phyloP scores from a whole-genome alignment of 2,329 filamentous ascomycete genomes.

The Beauveria pseudobassiana region DNA sequence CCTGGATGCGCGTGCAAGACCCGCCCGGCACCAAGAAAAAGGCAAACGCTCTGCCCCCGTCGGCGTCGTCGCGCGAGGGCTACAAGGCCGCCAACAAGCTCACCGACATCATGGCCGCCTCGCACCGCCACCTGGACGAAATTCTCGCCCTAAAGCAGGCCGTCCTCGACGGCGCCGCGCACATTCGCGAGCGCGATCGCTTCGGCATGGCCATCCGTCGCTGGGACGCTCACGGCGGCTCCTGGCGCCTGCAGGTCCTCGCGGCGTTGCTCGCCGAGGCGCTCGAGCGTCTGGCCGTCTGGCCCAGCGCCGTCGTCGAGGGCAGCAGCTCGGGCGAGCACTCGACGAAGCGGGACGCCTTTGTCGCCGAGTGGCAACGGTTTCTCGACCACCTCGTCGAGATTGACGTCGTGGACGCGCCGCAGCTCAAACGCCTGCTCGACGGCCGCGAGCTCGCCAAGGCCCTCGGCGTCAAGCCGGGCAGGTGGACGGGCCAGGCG shows the following conservation, averaged over 20 bases:
- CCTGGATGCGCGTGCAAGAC: constrained; percentile 54
- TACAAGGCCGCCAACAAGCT: constrained; percentile 74
- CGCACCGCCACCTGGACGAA: constrained; percentile 52
- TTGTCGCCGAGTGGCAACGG: constrained; percentile 43
- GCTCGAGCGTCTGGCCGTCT: constrained; percentile 30
- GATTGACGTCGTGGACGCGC: constrained; percentile 50
- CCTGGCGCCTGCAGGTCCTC: constrained; percentile 66
- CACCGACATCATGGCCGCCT: constrained; percentile 57
- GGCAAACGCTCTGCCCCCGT: constrained; percentile 40
- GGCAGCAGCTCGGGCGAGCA: not conserved
- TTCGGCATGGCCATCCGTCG: constrained; percentile 67
- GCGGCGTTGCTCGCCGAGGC: constrained; percentile 61
- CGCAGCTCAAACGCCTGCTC: constrained; percentile 54
- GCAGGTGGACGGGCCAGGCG: constrained; percentile 77
- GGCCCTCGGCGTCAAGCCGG: constrained; percentile 61
- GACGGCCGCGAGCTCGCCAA: constrained; percentile 69
- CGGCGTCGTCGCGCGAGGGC: constrained; percentile 60
- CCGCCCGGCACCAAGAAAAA: constrained; percentile 39
- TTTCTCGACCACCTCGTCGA: constrained; percentile 49
- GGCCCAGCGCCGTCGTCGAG: constrained; percentile 16
- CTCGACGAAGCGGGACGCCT: constrained; percentile 33
- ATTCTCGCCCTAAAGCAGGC: constrained; percentile 57
- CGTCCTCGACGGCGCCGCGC: constrained; percentile 37
- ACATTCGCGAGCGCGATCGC: constrained; percentile 48
- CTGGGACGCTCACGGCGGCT: constrained; percentile 56